Base-by-base conservation (phyloP, 1,139 yeast genomes). In the Kurtzmaniella quercitrusa region DNA sequence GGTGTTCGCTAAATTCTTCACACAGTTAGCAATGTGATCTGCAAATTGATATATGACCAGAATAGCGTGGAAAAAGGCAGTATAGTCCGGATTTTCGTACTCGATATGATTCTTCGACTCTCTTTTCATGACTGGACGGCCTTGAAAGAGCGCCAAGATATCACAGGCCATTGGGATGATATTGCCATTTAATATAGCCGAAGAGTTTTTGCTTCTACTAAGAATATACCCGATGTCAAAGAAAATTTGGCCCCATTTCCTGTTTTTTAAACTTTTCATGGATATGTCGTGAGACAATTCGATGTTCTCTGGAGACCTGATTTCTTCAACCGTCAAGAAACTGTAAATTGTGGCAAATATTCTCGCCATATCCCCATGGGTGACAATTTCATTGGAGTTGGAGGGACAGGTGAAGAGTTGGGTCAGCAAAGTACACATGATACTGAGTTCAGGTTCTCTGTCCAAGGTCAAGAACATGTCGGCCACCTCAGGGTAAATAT, bases 331-430 rank as follows among this genome's bases (percentile, higher is more conserved):
- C 17, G 95, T 78, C 45, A 86, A 68, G 58, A 82, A 79, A 10
- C 83, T 79, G 57, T 78, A 80, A 15, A 88, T 76, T 10, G 85
- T 74, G 1, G 91, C 82, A 48, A 86, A 66, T 42, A 88, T 77
- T 45, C 84, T 72, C 14, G 86, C 72, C 24, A 87, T 62, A 48
- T 85, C 90, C 24, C 91, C 93, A 56, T 82, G 88, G 39, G 72
- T 66, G 2, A 84, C 75, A 18, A 89, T 79, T 40, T 81, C 68
- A 1, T 91, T 68, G 1, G 96, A 87, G 51, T 85, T 83, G 1
- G 84, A 70, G 0, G 96, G 93, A 41, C 94, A 84, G 1, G 96
- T 89, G 58, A 90, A 90, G 11, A 91, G 67, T 59, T 93, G 97
- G 1, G 96, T 86, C 0, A 96, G 85, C 17, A 93, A 58, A 8